Base-by-base conservation (phyloP, 2,329 filamentous ascomycete species). In the Dactylellina sp. region DNA sequence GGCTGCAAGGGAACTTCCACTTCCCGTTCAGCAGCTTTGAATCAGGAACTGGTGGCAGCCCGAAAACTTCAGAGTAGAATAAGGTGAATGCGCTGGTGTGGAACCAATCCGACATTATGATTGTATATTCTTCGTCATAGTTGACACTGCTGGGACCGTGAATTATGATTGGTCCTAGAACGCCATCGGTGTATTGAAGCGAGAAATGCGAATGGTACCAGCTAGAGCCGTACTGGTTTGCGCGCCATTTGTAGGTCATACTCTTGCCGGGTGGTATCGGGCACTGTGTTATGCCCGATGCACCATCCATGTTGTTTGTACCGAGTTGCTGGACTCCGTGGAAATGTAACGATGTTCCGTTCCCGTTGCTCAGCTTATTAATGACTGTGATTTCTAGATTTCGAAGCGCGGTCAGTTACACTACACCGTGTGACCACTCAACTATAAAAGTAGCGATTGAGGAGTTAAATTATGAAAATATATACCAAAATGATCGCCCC, bases 51-150 rank as follows among this genome's bases (percentile, higher is more conserved):
- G 65, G 64, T 2, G 53, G 64, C 22, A 76, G 57, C 50, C 79
- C 77, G 1, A 64, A 71, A n/a, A 80, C 74, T 78, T 78, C 71
- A 59, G 79, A 20, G 37, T 75, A 77, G 35, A 56, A 74, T 0
- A 77, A 52, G 1, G 47, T 52, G 25, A 77, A 80, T 1, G 82
- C 81, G 0, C 82, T 83, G 4, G 75, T 71, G 71, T 88, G 86
- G 78, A 88, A 88, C 88, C 88, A 91, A 77, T 91, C 89, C 14
- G 83, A 85, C 4, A 90, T 78, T 24, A 88, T 82, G 0, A 90
- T 76, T 1, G 89, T 89, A 0, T 89, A 81, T 77, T 91, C 89
- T 53, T 85, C 83, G 71, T 91, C 88, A 76, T 89, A 89, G 77
- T 87, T 83, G 12, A 84, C 82, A 1, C 85, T 84, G 0, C 84